A percentile compares a stretch with the other conserved stretches of the same genome.
These are phyloP conservation scores for Sporothrix dimorphospora DNA, from an alignment of 2,329 filamentous ascomycete genomes.

Conservation along the genomic window DNA sequence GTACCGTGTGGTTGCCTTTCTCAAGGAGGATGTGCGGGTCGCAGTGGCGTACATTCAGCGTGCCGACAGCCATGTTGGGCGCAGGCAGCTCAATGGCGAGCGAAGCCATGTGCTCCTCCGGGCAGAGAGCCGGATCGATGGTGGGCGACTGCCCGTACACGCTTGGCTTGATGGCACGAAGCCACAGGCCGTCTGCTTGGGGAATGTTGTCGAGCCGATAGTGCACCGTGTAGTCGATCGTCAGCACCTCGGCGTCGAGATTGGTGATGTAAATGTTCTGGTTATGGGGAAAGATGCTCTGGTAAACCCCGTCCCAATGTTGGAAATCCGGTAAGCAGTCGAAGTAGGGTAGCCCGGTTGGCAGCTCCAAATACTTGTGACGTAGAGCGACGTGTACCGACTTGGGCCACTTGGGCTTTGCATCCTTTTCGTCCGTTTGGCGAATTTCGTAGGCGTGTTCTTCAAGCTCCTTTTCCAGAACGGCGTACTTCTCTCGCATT, in stretches of 20 bases:
- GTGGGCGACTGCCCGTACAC: background rate
- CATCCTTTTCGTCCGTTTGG: background rate
- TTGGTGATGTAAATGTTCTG: slow-evolving; percentile 11
- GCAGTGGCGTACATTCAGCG: background rate
- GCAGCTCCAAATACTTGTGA: background rate
- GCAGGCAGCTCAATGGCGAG: slow-evolving; percentile 10
- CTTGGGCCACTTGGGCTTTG: background rate
- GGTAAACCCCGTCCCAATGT: background rate
- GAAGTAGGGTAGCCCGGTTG: background rate
- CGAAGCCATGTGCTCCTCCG: slow-evolving; percentile 20
- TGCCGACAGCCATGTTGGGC: background rate
- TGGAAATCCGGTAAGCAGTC: background rate
- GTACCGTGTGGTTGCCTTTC: background rate
- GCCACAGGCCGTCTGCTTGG: background rate
- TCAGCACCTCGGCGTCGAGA: slow-evolving; percentile 26
- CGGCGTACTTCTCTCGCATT: background rate
- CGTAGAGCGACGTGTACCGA: background rate
- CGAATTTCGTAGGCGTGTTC: background rate
- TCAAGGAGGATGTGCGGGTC: background rate
- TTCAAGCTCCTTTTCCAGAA: slow-evolving; percentile 3
- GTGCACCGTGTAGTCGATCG: slow-evolving; percentile 26
- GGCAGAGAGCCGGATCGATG: background rate
- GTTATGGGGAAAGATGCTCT: background rate
- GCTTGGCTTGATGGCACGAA: background rate
- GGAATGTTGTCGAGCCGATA: slow-evolving; percentile 26